A percentile compares a stretch with the other conserved stretches of the same genome.
These are phyloP conservation scores for Exophiala aquamarina DNA, from an alignment of 2,329 filamentous ascomycete genomes.

Conservation along the genomic window DNA sequence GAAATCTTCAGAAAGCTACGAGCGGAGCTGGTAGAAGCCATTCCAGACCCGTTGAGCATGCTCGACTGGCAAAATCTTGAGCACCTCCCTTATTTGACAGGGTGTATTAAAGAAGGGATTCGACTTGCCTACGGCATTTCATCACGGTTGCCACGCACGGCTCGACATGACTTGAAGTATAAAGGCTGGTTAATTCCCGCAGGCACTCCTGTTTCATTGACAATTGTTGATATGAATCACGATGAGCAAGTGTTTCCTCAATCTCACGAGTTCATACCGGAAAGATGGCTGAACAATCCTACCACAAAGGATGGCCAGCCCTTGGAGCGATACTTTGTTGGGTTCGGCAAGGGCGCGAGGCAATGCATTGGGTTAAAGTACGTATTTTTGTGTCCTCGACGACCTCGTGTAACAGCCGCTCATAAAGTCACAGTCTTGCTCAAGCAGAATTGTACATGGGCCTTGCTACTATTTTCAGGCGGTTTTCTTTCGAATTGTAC, in stretches of 20 bases:
- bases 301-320: slow-evolving; percentile 9
- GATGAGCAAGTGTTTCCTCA: slow-evolving; percentile 35
- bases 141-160: not conserved
- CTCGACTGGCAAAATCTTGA: slow-evolving; percentile 36
- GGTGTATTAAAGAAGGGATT: slow-evolving; percentile 40
- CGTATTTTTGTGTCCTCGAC: not conserved
- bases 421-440: slow-evolving; percentile 3
- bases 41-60: slow-evolving; percentile 17
- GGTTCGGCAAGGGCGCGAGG: slow-evolving; percentile 43
- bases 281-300: slow-evolving; percentile 31
- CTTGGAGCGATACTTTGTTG: slow-evolving; percentile 37
- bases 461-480: slow-evolving; percentile 11
- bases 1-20: slow-evolving; percentile 18
- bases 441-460: slow-evolving; percentile 15
- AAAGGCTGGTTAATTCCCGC: slow-evolving; percentile 32
- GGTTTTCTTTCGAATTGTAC: slow-evolving; percentile 14
- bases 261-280: slow-evolving; percentile 29
- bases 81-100: slow-evolving; percentile 43
- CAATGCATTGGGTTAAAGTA: slow-evolving; percentile 48
- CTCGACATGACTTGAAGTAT: slow-evolving; percentile 12
- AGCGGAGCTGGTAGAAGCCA: slow-evolving; percentile 18
- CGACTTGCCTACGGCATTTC: slow-evolving; percentile 36
- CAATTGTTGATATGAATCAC: slow-evolving; percentile 35
- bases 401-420: too few relatives aligned
- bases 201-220: slow-evolving; percentile 38